These are phyloP conservation scores for Globisporangium cylindrosporum DNA, from an alignment of 352 stramenopile species.

Conservation along the genomic window DNA sequence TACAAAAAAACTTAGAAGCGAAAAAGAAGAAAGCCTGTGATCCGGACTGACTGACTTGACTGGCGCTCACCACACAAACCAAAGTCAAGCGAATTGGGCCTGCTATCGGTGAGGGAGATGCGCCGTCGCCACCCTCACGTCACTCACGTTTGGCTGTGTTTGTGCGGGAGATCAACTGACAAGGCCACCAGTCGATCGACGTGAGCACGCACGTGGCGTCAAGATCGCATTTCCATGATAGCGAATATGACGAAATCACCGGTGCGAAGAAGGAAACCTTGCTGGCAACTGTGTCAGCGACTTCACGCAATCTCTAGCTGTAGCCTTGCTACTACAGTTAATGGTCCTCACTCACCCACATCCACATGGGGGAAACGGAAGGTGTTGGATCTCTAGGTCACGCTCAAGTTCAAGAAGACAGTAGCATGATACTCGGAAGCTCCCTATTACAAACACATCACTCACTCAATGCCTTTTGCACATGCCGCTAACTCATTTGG, in stretches of 20 bases:
- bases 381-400: neutral
- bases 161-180: neutral
- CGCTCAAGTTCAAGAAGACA: neutral
- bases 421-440: neutral
- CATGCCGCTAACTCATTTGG: neutral
- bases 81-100: neutral
- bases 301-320: too few relatives aligned
- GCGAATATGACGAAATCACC: too few relatives aligned
- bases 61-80: neutral
- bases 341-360: neutral
- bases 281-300: too few relatives aligned
- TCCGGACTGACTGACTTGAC: neutral
- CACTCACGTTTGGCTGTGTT: neutral
- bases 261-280: too few relatives aligned
- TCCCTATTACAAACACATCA: neutral
- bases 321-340: too few relatives aligned
- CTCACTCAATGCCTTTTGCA: neutral
- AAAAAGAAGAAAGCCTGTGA: neutral
- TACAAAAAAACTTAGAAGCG: neutral
- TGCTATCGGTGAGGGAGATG: neutral
- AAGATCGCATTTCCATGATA: neutral
- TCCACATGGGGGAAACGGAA: neutral
- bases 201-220: neutral
- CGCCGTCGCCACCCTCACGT: neutral
- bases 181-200: neutral